Conservation (phyloP, 2,329 filamentous ascomycete genomes). For the Cordyceps sp. region DNA sequence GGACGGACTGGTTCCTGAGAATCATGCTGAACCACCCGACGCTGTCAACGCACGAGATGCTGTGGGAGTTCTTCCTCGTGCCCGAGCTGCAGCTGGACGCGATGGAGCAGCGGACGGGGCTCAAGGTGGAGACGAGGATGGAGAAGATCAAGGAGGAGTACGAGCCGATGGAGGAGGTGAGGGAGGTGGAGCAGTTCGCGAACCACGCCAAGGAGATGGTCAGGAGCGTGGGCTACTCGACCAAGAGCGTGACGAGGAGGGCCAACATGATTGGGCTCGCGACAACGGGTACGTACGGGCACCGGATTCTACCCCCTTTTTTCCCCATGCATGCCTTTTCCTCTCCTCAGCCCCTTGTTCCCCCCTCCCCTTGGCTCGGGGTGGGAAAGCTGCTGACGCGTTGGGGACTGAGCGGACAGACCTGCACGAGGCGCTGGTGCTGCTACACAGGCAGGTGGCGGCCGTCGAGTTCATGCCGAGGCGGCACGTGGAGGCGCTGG, state of each 20-base stretch:
- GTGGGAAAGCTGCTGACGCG: no score
- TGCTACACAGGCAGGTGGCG: slow-evolving; percentile 34
- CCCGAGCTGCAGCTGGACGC: slow-evolving; percentile 81
- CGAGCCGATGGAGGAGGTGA: slow-evolving; percentile 64
- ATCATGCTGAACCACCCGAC: slow-evolving; percentile 79
- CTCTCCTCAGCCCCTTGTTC: not conserved
- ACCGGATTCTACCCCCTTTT: no score
- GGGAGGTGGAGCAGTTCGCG: slow-evolving; percentile 85
- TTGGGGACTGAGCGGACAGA: slow-evolving; percentile 37
- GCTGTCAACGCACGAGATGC: slow-evolving; percentile 86
- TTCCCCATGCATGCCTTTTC: no score
- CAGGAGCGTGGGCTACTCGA: slow-evolving; percentile 66
- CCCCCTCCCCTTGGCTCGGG: not conserved
- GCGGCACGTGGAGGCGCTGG: slow-evolving; percentile 52
- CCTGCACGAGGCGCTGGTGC: slow-evolving; percentile 46
- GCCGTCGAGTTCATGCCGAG: slow-evolving; percentile 50
- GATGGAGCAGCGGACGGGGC: slow-evolving; percentile 74
- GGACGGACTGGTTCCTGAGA: slow-evolving; percentile 75
- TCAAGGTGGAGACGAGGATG: slow-evolving; percentile 67
- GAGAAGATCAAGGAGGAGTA: slow-evolving; percentile 85
- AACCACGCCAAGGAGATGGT: slow-evolving; percentile 83
- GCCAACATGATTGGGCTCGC: slow-evolving; percentile 57
- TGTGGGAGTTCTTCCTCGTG: slow-evolving; percentile 98
- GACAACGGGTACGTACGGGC: slow-evolving; percentile 31
- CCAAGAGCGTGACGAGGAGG: slow-evolving; percentile 65